These are phyloP conservation scores for Globisporangium echinulatum DNA, from an alignment of 352 stramenopile species.

Conservation along the genomic window DNA sequence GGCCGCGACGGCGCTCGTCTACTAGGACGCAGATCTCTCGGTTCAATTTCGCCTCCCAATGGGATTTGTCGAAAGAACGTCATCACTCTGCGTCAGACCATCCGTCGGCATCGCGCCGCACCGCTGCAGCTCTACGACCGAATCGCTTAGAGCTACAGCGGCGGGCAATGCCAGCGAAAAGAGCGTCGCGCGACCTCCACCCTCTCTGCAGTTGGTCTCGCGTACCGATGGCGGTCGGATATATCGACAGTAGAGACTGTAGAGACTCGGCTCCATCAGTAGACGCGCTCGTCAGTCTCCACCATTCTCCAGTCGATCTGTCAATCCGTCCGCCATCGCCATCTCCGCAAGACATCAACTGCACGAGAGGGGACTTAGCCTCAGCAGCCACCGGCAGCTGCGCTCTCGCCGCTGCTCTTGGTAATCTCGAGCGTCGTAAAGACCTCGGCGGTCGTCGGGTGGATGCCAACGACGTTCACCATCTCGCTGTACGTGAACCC, in stretches of 20 bases:
- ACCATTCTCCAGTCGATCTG: background rate
- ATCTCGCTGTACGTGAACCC: slow-evolving; percentile 93
- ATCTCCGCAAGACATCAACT: slow-evolving; percentile 4
- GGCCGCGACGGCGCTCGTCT: slow-evolving; percentile 10
- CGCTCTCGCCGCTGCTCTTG: slow-evolving; percentile 91
- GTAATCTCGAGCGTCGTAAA: slow-evolving; percentile 93
- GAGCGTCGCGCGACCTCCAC: slow-evolving; percentile 13
- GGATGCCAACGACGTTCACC: slow-evolving; percentile 92
- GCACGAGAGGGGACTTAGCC: slow-evolving; percentile 59
- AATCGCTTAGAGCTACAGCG: background rate
- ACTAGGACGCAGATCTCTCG: slow-evolving; percentile 33
- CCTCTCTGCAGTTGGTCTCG: background rate
- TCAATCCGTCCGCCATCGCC: background rate
- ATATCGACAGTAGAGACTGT: too few species aligned
- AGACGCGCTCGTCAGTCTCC: background rate
- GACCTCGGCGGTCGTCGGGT: slow-evolving; percentile 94
- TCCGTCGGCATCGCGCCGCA: slow-evolving; percentile 5
- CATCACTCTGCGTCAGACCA: slow-evolving; percentile 43
- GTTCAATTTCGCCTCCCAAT: slow-evolving; percentile 63
- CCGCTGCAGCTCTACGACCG: background rate
- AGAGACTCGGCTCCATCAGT: slow-evolving; percentile 1
- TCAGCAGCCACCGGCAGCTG: slow-evolving; percentile 95
- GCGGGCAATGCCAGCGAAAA: slow-evolving; percentile 3
- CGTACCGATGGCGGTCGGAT: too few species aligned
- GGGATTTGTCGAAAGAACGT: slow-evolving; percentile 78